Percentiles rank a stretch among this genome's conserved stretches.
Evolutionary conservation across 768 basidiomycete species (phyloP).

Genomic region (Termitomyces sp.): DNA sequence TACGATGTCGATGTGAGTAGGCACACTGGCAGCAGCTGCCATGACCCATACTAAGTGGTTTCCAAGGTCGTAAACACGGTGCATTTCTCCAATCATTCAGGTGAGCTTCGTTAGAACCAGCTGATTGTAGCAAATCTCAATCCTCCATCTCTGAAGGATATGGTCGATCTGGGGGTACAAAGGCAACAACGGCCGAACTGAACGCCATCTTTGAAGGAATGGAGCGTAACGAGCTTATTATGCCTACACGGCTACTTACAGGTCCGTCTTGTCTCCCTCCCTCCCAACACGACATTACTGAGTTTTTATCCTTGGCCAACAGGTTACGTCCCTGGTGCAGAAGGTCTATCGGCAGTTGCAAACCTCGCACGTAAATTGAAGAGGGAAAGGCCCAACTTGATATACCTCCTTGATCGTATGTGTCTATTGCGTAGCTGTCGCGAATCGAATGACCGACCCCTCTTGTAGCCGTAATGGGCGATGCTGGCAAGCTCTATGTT

Average conservation of each 20-base stretch:
- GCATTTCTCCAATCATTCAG: conserved; percentile 93
- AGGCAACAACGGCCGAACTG: conserved; percentile 76
- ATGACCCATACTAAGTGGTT: conserved; percentile 12
- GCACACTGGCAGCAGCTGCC: background rate
- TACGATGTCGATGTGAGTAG: conserved; percentile 89
- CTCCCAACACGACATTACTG: background rate
- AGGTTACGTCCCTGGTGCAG: conserved; percentile 81
- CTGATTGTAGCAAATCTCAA: background rate
- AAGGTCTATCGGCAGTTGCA: conserved; percentile 65
- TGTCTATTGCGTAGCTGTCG: conserved; percentile 24
- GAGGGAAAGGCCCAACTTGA: conserved; percentile 48
- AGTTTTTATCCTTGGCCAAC: background rate
- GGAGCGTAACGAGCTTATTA: conserved; percentile 71
- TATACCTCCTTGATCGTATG: conserved; percentile 93
- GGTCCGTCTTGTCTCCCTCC: conserved; percentile 35
- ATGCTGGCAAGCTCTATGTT: conserved; percentile 86
- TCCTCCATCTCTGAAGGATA: conserved; percentile 56
- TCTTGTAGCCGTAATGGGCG: conserved; percentile 84
- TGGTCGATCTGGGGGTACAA: conserved; percentile 74
- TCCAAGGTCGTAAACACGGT: conserved; percentile 83
- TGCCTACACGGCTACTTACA: conserved; percentile 73
- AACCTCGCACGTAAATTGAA: conserved; percentile 61
- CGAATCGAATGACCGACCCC: background rate
- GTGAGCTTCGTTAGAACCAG: conserved; percentile 32
- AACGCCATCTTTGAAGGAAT: conserved; percentile 67